Conservation (phyloP, 2,329 filamentous ascomycete species). For the Fusarium longipes region DNA sequence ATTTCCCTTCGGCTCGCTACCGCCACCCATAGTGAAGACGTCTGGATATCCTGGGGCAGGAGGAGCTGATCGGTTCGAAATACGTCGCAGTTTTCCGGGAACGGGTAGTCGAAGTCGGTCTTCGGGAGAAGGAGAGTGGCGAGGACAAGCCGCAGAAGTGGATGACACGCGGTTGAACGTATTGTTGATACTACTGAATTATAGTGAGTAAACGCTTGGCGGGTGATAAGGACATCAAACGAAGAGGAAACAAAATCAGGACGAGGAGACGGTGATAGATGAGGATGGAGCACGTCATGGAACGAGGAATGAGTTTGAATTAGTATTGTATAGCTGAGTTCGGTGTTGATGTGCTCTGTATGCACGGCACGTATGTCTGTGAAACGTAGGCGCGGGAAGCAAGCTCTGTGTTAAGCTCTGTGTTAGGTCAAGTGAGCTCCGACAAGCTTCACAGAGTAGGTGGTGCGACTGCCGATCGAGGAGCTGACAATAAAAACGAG, state of each 20-base stretch:
- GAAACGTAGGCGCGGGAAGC: constrained; percentile 24
- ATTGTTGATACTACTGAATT: constrained; percentile 36
- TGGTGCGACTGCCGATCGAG: constrained; percentile 2
- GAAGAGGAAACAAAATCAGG: not conserved
- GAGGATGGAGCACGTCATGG: not conserved
- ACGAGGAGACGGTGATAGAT: constrained; percentile 8
- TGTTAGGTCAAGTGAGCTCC: constrained; percentile 35
- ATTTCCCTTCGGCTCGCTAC: constrained; percentile 56
- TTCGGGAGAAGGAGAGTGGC: constrained; percentile 40
- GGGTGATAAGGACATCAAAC: constrained; percentile 20
- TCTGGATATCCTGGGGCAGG: constrained; percentile 49
- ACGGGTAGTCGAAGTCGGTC: constrained; percentile 31
- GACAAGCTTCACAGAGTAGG: constrained; percentile 16
- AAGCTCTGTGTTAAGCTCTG: constrained; percentile 38
- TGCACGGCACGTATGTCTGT: constrained; percentile 16
- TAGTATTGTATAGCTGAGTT: constrained; percentile 20
- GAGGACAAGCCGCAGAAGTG: constrained; percentile 41
- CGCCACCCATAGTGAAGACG: constrained; percentile 63
- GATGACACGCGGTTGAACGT: constrained; percentile 42
- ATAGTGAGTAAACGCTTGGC: constrained; percentile 36
- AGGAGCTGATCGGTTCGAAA: constrained; percentile 54
- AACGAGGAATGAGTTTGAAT: constrained; percentile 6
- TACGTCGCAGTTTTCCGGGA: constrained; percentile 46
- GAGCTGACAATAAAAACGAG: constrained; percentile 18
- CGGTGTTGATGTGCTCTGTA: constrained; percentile 9